Conservation (phyloP, 2,329 filamentous ascomycete genomes). For the Penicillium sp. region DNA sequence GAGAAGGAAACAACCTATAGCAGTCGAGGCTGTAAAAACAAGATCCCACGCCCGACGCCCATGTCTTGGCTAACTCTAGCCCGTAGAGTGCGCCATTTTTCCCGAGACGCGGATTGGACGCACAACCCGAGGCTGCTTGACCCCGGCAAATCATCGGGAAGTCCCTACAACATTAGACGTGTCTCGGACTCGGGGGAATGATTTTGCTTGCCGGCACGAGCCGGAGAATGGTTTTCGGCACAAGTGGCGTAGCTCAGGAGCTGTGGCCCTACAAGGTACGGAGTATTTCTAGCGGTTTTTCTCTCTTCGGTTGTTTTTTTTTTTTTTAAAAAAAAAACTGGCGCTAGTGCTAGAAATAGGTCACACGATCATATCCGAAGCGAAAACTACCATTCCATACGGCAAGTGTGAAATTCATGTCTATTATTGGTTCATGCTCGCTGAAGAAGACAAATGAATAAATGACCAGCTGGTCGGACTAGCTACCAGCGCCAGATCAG, state of each 20-base stretch:
- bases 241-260: background rate
- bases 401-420: slow-evolving; percentile 2
- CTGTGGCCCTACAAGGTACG: background rate
- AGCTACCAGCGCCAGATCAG: slow-evolving; percentile 62
- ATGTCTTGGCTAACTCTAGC: slow-evolving; percentile 11
- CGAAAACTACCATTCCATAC: background rate
- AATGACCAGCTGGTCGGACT: background rate
- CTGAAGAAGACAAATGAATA: slow-evolving; percentile 1
- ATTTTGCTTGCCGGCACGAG: background rate
- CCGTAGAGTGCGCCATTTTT: slow-evolving; percentile 15
- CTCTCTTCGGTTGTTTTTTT: background rate
- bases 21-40: background rate
- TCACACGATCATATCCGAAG: background rate
- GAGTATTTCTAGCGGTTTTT: too few species aligned
- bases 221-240: background rate
- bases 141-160: slow-evolving; percentile 11
- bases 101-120: slow-evolving; percentile 21
- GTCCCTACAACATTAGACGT: too few species aligned
- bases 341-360: background rate
- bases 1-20: too few species aligned
- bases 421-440: slow-evolving; percentile 20
- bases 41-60: slow-evolving; percentile 7
- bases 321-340: background rate
- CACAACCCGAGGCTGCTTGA: slow-evolving; percentile 12
- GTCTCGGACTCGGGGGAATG: background rate